Conservation (phyloP, 129 eudicot genomes). For the Helichrysum umbraculigerum region DNA sequence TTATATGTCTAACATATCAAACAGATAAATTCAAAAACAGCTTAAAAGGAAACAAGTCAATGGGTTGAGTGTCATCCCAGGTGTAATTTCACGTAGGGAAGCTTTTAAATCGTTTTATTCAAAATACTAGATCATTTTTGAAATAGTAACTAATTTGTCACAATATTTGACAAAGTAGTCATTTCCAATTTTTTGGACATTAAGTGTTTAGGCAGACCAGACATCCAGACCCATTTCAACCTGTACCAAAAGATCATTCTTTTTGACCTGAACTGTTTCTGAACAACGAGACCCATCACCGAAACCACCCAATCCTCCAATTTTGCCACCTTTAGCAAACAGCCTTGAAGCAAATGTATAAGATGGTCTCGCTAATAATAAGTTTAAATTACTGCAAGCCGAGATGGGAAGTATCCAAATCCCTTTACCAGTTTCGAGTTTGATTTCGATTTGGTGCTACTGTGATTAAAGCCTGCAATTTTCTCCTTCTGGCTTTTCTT, state of each 20-base stretch:
- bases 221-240: background rate
- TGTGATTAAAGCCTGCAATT: conserved; percentile 54
- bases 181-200: background rate
- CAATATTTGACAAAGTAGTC: background rate
- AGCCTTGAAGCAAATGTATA: background rate
- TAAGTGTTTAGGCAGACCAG: background rate
- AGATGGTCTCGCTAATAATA: background rate
- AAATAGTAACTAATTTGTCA: background rate
- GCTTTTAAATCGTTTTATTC: too few relatives aligned
- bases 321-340: background rate
- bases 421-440: conserved; percentile 65
- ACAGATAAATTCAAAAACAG: background rate
- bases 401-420: conserved; percentile 17
- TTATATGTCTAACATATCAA: background rate
- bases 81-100: background rate
- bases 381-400: background rate
- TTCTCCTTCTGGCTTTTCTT: conserved; percentile 75
- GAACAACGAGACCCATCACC: background rate
- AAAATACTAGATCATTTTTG: background rate
- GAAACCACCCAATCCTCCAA: background rate
- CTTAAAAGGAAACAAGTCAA: background rate
- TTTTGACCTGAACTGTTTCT: background rate
- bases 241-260: background rate
- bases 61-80: background rate
- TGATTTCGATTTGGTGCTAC: conserved; percentile 69